Evolutionary conservation across 306 rosid species (phyloP).

Genomic region (Vicia faba): DNA sequence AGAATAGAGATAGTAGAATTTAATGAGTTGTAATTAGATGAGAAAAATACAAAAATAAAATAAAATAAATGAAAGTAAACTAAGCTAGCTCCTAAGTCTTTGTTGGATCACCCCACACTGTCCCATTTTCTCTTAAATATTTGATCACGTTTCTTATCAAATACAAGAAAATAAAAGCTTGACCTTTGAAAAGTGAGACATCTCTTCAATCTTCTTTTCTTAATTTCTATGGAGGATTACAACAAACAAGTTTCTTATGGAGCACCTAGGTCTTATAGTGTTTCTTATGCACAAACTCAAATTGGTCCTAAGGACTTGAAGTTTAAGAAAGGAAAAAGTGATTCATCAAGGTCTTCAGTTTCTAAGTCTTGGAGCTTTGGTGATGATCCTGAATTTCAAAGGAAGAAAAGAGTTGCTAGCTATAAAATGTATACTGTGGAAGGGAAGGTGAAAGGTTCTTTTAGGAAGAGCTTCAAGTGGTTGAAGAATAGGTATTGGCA

Average conservation of each 20-base stretch:
- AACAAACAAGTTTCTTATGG: constrained; percentile 50
- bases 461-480: constrained; percentile 78
- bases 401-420: constrained; percentile 77
- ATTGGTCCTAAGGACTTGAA: constrained; percentile 46
- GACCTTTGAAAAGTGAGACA: constrained; percentile 10
- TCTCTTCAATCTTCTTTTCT: constrained; percentile 1
- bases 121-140: constrained; percentile 11
- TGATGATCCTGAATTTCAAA: constrained; percentile 71
- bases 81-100: constrained; percentile 21
- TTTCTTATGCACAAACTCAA: constrained; percentile 57
- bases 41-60: neutral
- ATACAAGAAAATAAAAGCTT: neutral
- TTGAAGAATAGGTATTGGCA: constrained; percentile 67
- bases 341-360: constrained; percentile 36
- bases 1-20: neutral
- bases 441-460: constrained; percentile 76
- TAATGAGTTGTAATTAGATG: too few species aligned
- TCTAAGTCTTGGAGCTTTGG: constrained; percentile 56
- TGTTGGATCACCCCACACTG: constrained; percentile 31
- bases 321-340: constrained; percentile 58
- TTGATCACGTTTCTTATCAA: neutral
- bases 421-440: constrained; percentile 81
- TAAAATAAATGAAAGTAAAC: constrained; percentile 8
- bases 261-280: constrained; percentile 48
- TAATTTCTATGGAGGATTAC: constrained; percentile 55